Percentiles rank a stretch among this genome's conserved stretches.
phyloP scores from a whole-genome alignment of 2,329 filamentous ascomycete species.

The Penicillium crustosum region DNA sequence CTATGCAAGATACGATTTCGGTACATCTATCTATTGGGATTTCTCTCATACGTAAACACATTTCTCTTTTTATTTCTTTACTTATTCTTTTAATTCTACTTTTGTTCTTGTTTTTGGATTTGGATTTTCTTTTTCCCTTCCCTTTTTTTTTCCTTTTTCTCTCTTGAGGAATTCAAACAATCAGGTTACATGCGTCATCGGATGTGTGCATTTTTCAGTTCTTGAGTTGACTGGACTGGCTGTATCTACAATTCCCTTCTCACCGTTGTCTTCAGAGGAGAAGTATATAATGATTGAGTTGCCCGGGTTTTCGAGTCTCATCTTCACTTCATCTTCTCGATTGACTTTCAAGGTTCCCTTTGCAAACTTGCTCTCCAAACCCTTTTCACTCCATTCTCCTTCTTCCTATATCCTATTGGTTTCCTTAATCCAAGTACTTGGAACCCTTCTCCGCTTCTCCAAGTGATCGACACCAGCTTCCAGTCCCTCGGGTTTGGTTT shows the following conservation, averaged over 20 bases:
- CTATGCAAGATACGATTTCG: background rate
- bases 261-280: background rate
- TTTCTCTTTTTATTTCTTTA: background rate
- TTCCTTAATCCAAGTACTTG: background rate
- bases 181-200: slow-evolving; percentile 2
- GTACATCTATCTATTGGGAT: background rate
- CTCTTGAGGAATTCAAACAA: background rate
- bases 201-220: background rate
- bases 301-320: background rate
- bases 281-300: slow-evolving; percentile 2
- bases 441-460: slow-evolving; percentile 16
- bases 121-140: background rate
- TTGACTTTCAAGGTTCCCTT: background rate
- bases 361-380: background rate
- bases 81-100: background rate
- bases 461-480: slow-evolving; percentile 22
- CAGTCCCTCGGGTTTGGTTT: slow-evolving; percentile 21
- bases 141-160: background rate
- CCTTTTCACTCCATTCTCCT: background rate
- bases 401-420: background rate
- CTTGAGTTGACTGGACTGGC: background rate
- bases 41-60: background rate
- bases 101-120: background rate
- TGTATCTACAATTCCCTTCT: background rate
- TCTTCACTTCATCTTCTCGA: background rate